These are phyloP conservation scores for Exophiala dermatitidis DNA, from an alignment of 2,329 filamentous ascomycete genomes.

Conservation along the genomic window DNA sequence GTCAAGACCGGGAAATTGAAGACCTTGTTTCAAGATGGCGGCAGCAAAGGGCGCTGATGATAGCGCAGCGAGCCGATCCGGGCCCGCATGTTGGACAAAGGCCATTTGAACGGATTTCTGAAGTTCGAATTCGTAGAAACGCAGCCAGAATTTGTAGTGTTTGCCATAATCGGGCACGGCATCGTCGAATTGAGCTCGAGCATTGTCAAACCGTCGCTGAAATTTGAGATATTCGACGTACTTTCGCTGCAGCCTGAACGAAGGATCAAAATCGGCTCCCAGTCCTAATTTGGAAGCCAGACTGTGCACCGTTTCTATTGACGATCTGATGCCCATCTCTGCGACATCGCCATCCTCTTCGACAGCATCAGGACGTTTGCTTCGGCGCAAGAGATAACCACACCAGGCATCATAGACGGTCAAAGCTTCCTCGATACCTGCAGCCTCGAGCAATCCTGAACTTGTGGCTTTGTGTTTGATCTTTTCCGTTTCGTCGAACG, in stretches of 20 bases:
- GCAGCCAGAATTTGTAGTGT: constrained; percentile 88
- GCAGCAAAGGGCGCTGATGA: constrained; percentile 68
- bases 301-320: constrained; percentile 74
- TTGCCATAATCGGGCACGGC: constrained; percentile 63
- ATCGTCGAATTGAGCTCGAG: constrained; percentile 68
- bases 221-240: constrained; percentile 87
- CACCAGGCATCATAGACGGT: constrained; percentile 94
- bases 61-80: constrained; percentile 49
- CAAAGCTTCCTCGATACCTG: constrained; percentile 79
- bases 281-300: constrained; percentile 67
- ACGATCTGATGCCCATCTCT: constrained; percentile 78
- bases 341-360: constrained; percentile 84
- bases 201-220: constrained; percentile 67
- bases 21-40: constrained; percentile 65
- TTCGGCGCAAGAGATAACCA: constrained; percentile 78
- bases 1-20: constrained; percentile 45
- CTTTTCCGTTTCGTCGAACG: constrained; percentile 73
- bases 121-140: constrained; percentile 90
- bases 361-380: constrained; percentile 64
- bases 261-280: constrained; percentile 75
- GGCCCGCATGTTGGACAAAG: constrained; percentile 44
- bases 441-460: constrained; percentile 73
- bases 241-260: constrained; percentile 82
- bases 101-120: constrained; percentile 56
- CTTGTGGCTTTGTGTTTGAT: constrained; percentile 91